A percentile compares a stretch with the other conserved stretches of the same genome.
phyloP scores from a whole-genome alignment of 192 early-diverging fungal species.

The Kickxella alabastrina region DNA sequence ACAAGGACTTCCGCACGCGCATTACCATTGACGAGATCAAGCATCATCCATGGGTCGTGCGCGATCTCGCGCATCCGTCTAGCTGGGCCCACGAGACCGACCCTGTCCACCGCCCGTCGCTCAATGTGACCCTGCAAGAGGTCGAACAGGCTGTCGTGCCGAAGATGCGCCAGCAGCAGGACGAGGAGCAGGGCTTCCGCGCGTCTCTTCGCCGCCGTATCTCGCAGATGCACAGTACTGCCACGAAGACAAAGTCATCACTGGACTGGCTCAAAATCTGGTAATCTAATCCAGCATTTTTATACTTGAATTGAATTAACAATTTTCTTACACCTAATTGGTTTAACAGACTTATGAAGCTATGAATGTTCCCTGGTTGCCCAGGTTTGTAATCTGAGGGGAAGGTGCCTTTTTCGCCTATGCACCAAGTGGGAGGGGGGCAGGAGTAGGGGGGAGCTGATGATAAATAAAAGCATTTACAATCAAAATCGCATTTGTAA shows the following conservation, averaged over 20 bases:
- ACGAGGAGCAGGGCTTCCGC: constrained; percentile 32
- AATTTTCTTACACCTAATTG: too few relatives aligned
- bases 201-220: constrained; percentile 42
- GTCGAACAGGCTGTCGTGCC: constrained; percentile 56
- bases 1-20: constrained; percentile 81
- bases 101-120: constrained; percentile 60
- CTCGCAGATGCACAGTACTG: constrained; percentile 29
- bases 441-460: neutral
- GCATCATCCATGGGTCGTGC: constrained; percentile 87
- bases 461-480: neutral
- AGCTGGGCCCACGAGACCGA: constrained; percentile 79
- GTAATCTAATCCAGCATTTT: constrained; percentile 5
- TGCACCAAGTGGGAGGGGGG: too few relatives aligned
- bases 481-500: neutral
- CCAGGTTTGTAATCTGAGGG: too few relatives aligned
- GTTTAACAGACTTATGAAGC: too few relatives aligned
- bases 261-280: constrained; percentile 52
- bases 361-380: too few relatives aligned
- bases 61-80: constrained; percentile 60
- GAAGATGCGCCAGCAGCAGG: constrained; percentile 31
- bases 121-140: constrained; percentile 81
- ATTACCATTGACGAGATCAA: constrained; percentile 88
- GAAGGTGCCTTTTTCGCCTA: too few relatives aligned
- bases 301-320: too few relatives aligned
- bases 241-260: constrained; percentile 47